Evolutionary conservation across 2,329 filamentous ascomycete species (phyloP), one percentile per base, ranked within the genome.

Genomic region (Apiospora saccharicola): DNA sequence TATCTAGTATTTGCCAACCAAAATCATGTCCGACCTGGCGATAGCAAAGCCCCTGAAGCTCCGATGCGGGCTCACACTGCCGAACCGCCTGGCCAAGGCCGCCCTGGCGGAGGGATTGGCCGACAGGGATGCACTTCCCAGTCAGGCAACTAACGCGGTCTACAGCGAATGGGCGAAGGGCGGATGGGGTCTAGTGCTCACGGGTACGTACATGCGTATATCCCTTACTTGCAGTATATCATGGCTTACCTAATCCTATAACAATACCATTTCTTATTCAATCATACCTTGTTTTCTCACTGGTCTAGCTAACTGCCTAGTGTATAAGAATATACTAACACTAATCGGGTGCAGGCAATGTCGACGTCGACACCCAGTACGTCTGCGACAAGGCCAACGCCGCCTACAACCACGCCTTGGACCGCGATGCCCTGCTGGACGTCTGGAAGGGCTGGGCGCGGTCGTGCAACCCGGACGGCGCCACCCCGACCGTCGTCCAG

Each of bases 91-190:
- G 1, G 82, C 79, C 64, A 84, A 87, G 75, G 83, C 88, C 64
- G 86, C 89, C 44, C 84, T 90, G 81, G 83, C 86, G 5, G 85
- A 89, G 74, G 74, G 75, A 5, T 78, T 86, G 77, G 81, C 82
- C 37, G 81, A 83, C 74, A 73, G 70, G 46, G 79, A 86, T 71
- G 74, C 85, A 41, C 81, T 85, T 0, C 88, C 88, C 0, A 83
- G 82, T 16, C 76, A 84, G 8, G 78, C 81, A 1, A 81, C 88
- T 19, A 68, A 80, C 3, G 78, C 84, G 2, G 81, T 86, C 0
- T 92, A 92, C 75, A 79, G 81, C 1, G 77, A 80, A 74, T 92
- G 89, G 90, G 85, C 85, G 0, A 79, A 85, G 12, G 87, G 86
- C 3, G 84, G 83, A n/a, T 89, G 86, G 86, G 88, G 87, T 1